These are phyloP conservation scores for Corymbia maculata DNA, from an alignment of 345 rosid genomes.

Conservation along the genomic window DNA sequence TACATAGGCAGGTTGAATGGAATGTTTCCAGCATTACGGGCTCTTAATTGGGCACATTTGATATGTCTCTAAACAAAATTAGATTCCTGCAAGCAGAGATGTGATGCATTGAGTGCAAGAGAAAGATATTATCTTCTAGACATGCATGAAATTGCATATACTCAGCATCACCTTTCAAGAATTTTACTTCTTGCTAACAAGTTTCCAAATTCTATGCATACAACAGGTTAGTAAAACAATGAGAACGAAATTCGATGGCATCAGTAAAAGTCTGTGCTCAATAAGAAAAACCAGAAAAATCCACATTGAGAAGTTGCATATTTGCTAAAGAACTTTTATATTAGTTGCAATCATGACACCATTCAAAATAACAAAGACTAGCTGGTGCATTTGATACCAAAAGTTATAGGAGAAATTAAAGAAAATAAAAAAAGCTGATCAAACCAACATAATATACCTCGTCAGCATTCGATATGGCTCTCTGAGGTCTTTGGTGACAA, in stretches of 20 bases:
- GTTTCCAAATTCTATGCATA: not conserved
- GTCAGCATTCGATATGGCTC: slow-evolving; percentile 98
- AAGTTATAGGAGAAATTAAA: not conserved
- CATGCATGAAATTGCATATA: not conserved
- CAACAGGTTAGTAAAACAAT: not conserved
- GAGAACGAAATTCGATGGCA: not conserved
- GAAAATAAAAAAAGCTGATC: not conserved
- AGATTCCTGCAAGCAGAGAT: not conserved
- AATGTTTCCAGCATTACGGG: not conserved
- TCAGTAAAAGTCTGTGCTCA: not conserved
- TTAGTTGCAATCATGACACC: not conserved
- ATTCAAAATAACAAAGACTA: not conserved
- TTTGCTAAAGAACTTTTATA: not conserved
- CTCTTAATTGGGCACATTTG: not conserved
- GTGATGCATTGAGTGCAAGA: not conserved
- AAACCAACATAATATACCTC: slow-evolving; percentile 30
- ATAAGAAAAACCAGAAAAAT: not conserved
- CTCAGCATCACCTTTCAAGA: not conserved
- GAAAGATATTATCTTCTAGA: not conserved
- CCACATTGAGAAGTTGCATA: not conserved
- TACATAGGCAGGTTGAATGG: not conserved
- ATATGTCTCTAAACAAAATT: not conserved
- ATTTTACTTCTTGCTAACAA: not conserved
- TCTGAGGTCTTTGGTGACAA: slow-evolving; percentile 90
- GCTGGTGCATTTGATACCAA: not conserved